Conservation (phyloP, 2,329 filamentous ascomycete species). For the Boeremia exigua region DNA sequence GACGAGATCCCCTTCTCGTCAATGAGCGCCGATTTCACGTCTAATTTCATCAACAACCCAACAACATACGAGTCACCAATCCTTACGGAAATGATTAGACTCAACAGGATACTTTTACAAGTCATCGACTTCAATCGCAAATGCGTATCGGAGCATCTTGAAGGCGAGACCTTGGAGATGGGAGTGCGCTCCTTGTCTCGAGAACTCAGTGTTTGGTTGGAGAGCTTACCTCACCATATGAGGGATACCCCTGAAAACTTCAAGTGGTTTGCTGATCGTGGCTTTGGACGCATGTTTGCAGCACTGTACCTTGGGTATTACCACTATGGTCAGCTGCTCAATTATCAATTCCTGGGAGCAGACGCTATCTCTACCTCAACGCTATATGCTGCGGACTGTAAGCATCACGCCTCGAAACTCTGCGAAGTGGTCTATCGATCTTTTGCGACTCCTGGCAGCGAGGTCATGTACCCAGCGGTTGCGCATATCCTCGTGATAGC, state of each 20-base stretch:
- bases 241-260: constrained; percentile 32
- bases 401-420: constrained; percentile 30
- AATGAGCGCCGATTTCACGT: constrained; percentile 22
- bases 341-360: constrained; percentile 32
- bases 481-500: constrained; percentile 33
- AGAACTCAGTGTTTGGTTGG: constrained; percentile 28
- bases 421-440: constrained; percentile 33
- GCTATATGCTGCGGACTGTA: constrained; percentile 30
- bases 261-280: constrained; percentile 27
- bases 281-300: constrained; percentile 31
- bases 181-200: constrained; percentile 27
- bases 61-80: constrained; percentile 24
- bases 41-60: constrained; percentile 16
- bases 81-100: constrained; percentile 34
- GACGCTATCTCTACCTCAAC: constrained; percentile 21
- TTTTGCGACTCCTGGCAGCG: constrained; percentile 25
- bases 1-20: constrained; percentile 31
- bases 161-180: constrained; percentile 21
- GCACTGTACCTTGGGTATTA: constrained; percentile 35
- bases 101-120: constrained; percentile 28
- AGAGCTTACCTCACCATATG: constrained; percentile 30
- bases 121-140: constrained; percentile 33
- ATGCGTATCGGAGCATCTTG: constrained; percentile 32
- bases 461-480: constrained; percentile 31
- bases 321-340: constrained; percentile 31